Conservation (phyloP, 140 eudicot genomes). For the Ambrosia hybrid region DNA sequence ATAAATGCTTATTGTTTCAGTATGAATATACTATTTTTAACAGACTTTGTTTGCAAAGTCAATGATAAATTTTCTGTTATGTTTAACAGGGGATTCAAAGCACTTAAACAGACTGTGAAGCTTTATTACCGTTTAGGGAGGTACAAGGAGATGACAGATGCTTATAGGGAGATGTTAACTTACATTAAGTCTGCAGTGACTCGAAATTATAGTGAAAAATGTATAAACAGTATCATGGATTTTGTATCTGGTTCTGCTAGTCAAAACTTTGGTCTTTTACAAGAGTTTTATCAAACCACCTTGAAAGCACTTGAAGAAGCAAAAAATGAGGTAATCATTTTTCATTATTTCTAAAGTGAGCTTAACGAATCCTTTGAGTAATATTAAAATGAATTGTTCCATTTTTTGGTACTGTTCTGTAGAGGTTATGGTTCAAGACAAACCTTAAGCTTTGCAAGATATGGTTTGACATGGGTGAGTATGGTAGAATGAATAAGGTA, state of each 20-base stretch:
- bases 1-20: too few species aligned
- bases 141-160: constrained; percentile 91
- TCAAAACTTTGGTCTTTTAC: constrained; percentile 79
- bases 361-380: too few species aligned
- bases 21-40: not conserved
- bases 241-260: constrained; percentile 94
- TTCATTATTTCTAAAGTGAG: not conserved
- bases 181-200: constrained; percentile 89
- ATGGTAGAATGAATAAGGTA: constrained; percentile 94
- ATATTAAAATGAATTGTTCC: constrained; percentile 6
- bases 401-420: constrained; percentile 39
- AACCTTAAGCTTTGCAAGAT: constrained; percentile 95
- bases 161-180: constrained; percentile 89
- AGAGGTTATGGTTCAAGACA: constrained; percentile 97
- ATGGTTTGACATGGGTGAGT: constrained; percentile 95
- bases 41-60: not conserved
- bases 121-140: constrained; percentile 80
- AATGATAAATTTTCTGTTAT: not conserved
- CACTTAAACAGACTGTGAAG: constrained; percentile 90
- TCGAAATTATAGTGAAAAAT: constrained; percentile 85
- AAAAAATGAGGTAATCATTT: constrained; percentile 62
- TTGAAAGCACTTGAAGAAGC: constrained; percentile 97
- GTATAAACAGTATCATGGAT: constrained; percentile 95
- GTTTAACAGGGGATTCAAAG: constrained; percentile 83
- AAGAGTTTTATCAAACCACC: constrained; percentile 89